Evolutionary conservation across 805 yeast genomes (phyloP), one percentile per base, ranked within the genome.

Genomic region (Pichia eremophila): DNA sequence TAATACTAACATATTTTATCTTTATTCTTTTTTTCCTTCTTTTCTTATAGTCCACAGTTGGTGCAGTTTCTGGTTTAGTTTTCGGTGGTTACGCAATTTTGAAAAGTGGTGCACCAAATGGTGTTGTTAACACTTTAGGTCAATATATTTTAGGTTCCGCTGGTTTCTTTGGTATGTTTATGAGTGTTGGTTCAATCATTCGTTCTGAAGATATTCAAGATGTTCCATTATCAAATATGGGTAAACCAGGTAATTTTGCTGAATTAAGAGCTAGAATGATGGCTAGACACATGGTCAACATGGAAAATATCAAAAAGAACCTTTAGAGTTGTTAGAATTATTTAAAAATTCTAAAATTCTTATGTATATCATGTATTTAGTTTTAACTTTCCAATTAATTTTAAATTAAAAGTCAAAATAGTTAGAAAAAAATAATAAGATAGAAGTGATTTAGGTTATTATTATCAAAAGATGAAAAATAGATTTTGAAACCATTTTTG

Each of bases 71-170:
- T 38, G 99, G 99, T 53, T 83, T 91, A 43, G 71, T 95, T 55
- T 93, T 91, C 65, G 99, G 98, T 45, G 95, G 96, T 25, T 81
- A 86, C 61, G 83, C 96, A 49, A 84, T 95, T 56, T 66, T 88
- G 54, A 90, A 89, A 48, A 82, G 85, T 56, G 99, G 99, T 18
- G 93, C 99, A n/a, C 99, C 99, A 43, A 85, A 87, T 61, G 99
- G 99, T 48, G 87, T 87, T 48, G 85, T 93, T 82, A 83, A 96
- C 70, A 91, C 97, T 2, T 71, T 93, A 61, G 98, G 99, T 48
- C 96, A 91, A 69, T 93, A 90, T 68, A 90, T 93, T 68, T 83
- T 85, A 59, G 97, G 97, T 47, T 87, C 96, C 6, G 96, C 96
- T 3, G 96, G 95, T 43, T 91, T 97, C 11, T 91, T 93, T 67